Evolutionary conservation across 768 basidiomycete genomes (phyloP).

Genomic region (Lactarius vividus): DNA sequence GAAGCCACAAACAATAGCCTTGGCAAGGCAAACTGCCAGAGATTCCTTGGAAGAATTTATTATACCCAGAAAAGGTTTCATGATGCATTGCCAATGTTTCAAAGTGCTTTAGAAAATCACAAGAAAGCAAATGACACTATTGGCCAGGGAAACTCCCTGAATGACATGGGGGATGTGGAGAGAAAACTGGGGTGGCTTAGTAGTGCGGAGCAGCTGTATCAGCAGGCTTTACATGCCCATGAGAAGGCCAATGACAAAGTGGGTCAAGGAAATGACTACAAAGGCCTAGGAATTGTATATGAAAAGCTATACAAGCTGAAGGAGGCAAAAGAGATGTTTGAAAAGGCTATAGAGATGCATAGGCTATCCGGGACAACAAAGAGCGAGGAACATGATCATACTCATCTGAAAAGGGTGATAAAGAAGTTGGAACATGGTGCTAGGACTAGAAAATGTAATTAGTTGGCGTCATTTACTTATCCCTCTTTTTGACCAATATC

Average conservation of each 20-base stretch:
- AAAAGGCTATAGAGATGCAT: constrained; percentile 22
- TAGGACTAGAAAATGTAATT: not conserved
- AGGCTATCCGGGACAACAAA: not conserved
- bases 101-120: constrained; percentile 16
- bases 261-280: constrained; percentile 22
- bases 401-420: constrained; percentile 5
- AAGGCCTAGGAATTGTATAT: constrained; percentile 16
- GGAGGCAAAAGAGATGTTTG: constrained; percentile 20
- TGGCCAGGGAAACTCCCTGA: constrained; percentile 21
- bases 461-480: not conserved
- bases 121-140: constrained; percentile 10
- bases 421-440: constrained; percentile 1
- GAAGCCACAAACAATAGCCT: constrained; percentile 7
- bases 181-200: not conserved
- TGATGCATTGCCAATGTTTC: constrained; percentile 13
- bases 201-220: constrained; percentile 12
- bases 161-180: constrained; percentile 17
- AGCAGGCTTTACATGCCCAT: constrained; percentile 11
- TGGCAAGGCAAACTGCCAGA: constrained; percentile 22
- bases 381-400: constrained; percentile 16
- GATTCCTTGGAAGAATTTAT: constrained; percentile 5
- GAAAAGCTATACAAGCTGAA: constrained; percentile 11
- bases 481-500: too few species aligned
- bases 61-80: not conserved
- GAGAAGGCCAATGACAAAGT: constrained; percentile 18